Conservation (phyloP, 78 protist species). For the Isochrysis galbana region DNA sequence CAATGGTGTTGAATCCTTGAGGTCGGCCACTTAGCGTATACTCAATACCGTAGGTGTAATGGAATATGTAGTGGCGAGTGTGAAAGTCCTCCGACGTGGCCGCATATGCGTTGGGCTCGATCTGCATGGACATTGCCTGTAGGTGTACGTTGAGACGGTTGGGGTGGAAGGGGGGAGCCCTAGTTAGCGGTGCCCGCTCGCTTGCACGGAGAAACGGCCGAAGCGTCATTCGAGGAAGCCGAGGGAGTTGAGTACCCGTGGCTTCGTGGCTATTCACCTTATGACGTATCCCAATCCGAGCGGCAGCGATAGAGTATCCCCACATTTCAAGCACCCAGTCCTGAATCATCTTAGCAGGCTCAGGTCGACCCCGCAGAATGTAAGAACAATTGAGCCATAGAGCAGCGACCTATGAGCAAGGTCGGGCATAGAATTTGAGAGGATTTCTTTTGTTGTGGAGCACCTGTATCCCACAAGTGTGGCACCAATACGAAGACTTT, state of each 20-base stretch:
- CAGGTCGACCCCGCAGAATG: neutral
- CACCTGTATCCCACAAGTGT: too few relatives aligned
- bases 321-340: constrained; percentile 30
- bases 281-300: neutral
- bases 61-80: neutral
- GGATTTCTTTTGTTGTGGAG: too few relatives aligned
- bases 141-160: too few relatives aligned
- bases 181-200: too few relatives aligned
- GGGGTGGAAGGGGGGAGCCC: too few relatives aligned
- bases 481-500: too few relatives aligned
- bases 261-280: neutral
- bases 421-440: too few relatives aligned
- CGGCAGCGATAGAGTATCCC: constrained; percentile 23
- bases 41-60: constrained; percentile 30
- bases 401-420: too few relatives aligned
- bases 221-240: too few relatives aligned
- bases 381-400: constrained; percentile 13
- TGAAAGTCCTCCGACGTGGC: neutral
- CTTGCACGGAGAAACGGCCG: too few relatives aligned
- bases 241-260: too few relatives aligned
- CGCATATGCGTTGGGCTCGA: constrained; percentile 14
- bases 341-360: neutral
- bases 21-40: neutral
- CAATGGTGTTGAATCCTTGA: constrained; percentile 5
- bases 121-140: neutral